phyloP scores from a whole-genome alignment of 139 green algal species.

The Asterochloris sp. region DNA sequence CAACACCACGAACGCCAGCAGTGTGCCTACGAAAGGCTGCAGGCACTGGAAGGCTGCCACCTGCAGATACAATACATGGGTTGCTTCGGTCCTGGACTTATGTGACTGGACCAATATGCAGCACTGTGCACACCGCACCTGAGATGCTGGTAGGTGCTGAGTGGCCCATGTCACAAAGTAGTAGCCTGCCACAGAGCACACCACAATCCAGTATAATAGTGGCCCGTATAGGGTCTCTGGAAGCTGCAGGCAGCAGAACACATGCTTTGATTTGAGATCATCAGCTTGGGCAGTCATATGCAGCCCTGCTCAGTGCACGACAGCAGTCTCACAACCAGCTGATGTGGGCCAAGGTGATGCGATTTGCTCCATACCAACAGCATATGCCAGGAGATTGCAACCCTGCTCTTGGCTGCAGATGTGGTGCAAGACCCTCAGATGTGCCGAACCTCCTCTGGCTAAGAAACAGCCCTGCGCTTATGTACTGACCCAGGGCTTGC shows the following conservation, averaged over 20 bases:
- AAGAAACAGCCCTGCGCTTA: too few species aligned
- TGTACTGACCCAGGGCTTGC: too few species aligned
- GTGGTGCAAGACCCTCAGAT: too few species aligned
- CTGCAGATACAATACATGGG: conserved; percentile 13
- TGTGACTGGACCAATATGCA: conserved; percentile 1
- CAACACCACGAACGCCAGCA: conserved; percentile 55
- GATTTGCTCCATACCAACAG: too few species aligned
- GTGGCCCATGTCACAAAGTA: conserved; percentile 59
- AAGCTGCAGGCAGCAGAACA: conserved; percentile 11
- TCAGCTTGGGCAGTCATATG: too few species aligned
- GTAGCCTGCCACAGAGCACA: conserved; percentile 64
- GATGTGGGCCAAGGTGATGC: too few species aligned
- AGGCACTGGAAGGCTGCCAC: conserved; percentile 68
- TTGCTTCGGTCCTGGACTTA: neutral
- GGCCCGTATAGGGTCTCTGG: conserved; percentile 32
- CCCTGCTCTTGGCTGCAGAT: too few species aligned
- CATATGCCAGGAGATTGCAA: too few species aligned
- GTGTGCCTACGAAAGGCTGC: conserved; percentile 63
- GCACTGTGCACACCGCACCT: conserved; percentile 26
- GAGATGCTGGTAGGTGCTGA: conserved; percentile 49
- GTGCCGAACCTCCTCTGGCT: too few species aligned
- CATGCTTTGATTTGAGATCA: too few species aligned
- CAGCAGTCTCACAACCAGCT: too few species aligned
- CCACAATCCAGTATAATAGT: conserved; percentile 60
- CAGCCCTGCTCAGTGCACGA: too few species aligned